These are phyloP conservation scores for Fraxinus albicans DNA, from an alignment of 305 asterid species.

Conservation along the genomic window DNA sequence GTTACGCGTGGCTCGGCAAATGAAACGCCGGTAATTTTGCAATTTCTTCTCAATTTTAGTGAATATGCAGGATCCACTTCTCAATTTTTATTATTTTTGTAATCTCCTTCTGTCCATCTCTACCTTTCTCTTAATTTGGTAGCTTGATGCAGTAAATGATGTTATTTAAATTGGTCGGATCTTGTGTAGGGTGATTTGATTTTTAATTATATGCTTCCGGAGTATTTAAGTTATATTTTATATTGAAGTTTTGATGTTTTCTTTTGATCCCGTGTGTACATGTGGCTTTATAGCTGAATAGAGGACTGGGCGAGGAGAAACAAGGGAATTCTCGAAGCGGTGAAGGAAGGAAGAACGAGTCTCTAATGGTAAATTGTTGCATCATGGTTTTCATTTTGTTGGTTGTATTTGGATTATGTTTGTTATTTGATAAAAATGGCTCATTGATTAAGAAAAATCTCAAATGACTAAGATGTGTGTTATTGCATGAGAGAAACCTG, in stretches of 20 bases:
- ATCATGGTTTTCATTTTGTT: not conserved
- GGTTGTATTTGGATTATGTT: not conserved
- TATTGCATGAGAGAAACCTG: not conserved
- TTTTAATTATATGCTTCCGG: conserved; percentile 1
- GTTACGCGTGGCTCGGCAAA: conserved; percentile 23
- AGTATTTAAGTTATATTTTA: not conserved
- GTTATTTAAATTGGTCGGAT: conserved; percentile 12
- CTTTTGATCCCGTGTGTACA: not conserved
- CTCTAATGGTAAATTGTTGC: not conserved
- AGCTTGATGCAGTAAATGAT: conserved; percentile 4
- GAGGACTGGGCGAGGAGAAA: conserved; percentile 6
- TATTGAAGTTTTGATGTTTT: conserved; percentile 4
- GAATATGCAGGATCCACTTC: not conserved
- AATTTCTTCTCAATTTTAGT: conserved; percentile 13
- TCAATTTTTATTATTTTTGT: not conserved
- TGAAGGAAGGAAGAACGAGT: conserved; percentile 1
- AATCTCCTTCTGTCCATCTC: not conserved
- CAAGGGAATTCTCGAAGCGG: not conserved
- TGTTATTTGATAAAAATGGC: not conserved
- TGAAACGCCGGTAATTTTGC: conserved; percentile 32
- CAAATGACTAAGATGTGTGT: not conserved
- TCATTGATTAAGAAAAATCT: conserved; percentile 9
- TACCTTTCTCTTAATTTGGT: not conserved
- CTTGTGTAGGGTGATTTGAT: not conserved
- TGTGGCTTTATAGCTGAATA: conserved; percentile 2